These are phyloP conservation scores for Logfia minima DNA, from an alignment of 129 eudicot species.

Conservation along the genomic window DNA sequence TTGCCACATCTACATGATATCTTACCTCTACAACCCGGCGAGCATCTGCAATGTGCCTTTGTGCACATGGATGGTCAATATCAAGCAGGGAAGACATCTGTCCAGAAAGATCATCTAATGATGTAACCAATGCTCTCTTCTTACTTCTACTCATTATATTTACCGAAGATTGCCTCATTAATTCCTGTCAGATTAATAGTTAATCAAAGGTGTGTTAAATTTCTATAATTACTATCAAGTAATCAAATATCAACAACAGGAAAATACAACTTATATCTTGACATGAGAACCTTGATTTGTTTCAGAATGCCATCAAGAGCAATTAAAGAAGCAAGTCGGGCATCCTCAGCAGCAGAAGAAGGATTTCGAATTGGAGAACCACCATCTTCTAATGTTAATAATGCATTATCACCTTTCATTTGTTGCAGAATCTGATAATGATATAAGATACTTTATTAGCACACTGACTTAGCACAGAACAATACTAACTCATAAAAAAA, in stretches of 20 bases:
- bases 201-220: not conserved
- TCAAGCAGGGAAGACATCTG: conserved; percentile 92
- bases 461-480: not conserved
- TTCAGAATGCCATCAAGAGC: conserved; percentile 90
- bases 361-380: conserved; percentile 90
- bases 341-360: conserved; percentile 98
- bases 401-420: conserved; percentile 76
- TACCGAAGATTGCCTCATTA: conserved; percentile 70
- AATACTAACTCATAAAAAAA: not conserved
- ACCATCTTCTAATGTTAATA: conserved; percentile 71
- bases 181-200: conserved; percentile 53
- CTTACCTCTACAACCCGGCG: conserved; percentile 79
- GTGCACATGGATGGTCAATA: conserved; percentile 95
- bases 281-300: conserved; percentile 75
- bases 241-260: not conserved
- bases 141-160: conserved; percentile 71
- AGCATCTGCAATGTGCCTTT: conserved; percentile 80
- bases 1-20: conserved; percentile 2
- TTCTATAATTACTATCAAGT: not conserved
- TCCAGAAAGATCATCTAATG: conserved; percentile 81
- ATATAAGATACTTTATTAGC: conserved; percentile 4
- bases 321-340: conserved; percentile 93
- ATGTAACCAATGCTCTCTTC: conserved; percentile 61
- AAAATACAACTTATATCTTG: conserved; percentile 6
- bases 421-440: conserved; percentile 78